A percentile compares a stretch with the other conserved stretches of the same genome.
phyloP scores from a whole-genome alignment of 805 yeast genomes.

The Metschnikowia santaceciliae region DNA sequence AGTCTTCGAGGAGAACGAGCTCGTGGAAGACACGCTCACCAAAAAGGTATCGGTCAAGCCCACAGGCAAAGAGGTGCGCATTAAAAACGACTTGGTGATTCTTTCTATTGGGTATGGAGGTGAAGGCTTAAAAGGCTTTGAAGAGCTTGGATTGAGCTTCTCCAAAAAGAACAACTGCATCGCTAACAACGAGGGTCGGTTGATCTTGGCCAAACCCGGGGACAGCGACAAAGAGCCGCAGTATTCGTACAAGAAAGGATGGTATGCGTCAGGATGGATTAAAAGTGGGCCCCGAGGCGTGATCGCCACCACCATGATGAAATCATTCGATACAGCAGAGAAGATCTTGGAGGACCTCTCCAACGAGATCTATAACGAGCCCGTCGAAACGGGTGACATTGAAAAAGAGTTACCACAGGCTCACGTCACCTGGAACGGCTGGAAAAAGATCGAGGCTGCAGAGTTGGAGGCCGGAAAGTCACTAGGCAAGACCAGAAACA shows the following conservation, averaged over 20 bases:
- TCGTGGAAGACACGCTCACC: constrained; percentile 35
- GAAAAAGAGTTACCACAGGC: constrained; percentile 10
- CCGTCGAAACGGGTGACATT: constrained; percentile 16
- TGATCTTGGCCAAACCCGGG: constrained; percentile 15
- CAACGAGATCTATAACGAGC: constrained; percentile 22
- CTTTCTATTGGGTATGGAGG: constrained; percentile 84
- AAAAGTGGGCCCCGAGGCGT: constrained; percentile 84
- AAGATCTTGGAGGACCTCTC: constrained; percentile 53
- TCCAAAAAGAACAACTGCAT: constrained; percentile 24
- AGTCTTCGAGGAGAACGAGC: constrained; percentile 45
- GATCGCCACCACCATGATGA: constrained; percentile 86
- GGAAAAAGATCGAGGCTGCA: constrained; percentile 53
- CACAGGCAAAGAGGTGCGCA: constrained; percentile 29
- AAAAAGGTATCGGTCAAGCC: constrained; percentile 26
- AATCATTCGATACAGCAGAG: constrained; percentile 72
- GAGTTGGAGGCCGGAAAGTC: constrained; percentile 50
- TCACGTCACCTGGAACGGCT: constrained; percentile 58
- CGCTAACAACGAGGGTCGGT: constrained; percentile 33
- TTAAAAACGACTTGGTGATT: constrained; percentile 63
- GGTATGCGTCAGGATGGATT: constrained; percentile 90
- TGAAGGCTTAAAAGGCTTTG: constrained; percentile 55
- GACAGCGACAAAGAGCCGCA: constrained; percentile 17
- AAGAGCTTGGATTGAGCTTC: constrained; percentile 32
- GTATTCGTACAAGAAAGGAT: constrained; percentile 36
- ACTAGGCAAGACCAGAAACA: constrained; percentile 53